Percentiles rank a stretch among this genome's conserved stretches.
phyloP scores from a whole-genome alignment of 164 flowering plant species.

The Aristolochia californica region DNA sequence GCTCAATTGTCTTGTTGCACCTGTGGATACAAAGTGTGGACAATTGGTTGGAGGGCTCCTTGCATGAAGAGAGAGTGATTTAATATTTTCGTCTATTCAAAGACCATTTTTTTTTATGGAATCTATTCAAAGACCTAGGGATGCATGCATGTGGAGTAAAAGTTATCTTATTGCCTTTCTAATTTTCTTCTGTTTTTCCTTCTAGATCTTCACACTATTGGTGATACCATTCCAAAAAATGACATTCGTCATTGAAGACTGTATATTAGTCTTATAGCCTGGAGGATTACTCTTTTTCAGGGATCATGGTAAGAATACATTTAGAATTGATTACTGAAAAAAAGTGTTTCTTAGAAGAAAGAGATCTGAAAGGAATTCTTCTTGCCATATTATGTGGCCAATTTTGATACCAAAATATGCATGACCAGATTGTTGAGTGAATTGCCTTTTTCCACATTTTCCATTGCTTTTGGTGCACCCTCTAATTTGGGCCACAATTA shows the following conservation, averaged over 20 bases:
- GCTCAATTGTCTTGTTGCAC: too few relatives aligned
- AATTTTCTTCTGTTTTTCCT: conserved; percentile 7
- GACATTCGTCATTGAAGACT: conserved; percentile 46
- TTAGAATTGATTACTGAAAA: not conserved
- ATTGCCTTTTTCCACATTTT: not conserved
- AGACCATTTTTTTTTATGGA: too few relatives aligned
- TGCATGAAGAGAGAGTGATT: too few relatives aligned
- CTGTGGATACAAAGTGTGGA: too few relatives aligned
- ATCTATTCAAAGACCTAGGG: too few relatives aligned
- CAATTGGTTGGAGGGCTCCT: too few relatives aligned
- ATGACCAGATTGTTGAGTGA: not conserved
- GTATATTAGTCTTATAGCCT: conserved; percentile 58
- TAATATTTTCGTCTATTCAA: too few relatives aligned
- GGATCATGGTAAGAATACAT: conserved; percentile 64
- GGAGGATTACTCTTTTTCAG: conserved; percentile 77
- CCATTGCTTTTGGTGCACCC: not conserved
- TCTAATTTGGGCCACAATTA: too few relatives aligned
- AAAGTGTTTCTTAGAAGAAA: not conserved
- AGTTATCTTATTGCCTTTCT: not conserved
- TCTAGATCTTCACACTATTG: conserved; percentile 78
- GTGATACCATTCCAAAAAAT: conserved; percentile 56
- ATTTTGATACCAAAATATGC: not conserved
- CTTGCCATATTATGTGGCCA: not conserved
- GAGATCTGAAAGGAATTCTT: not conserved
- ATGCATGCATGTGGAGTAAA: not conserved